A percentile compares a stretch with the other conserved stretches of the same genome.
Evolutionary conservation across 495 filamentous ascomycete species (phyloP).

Genomic region (Penicillium lagena): DNA sequence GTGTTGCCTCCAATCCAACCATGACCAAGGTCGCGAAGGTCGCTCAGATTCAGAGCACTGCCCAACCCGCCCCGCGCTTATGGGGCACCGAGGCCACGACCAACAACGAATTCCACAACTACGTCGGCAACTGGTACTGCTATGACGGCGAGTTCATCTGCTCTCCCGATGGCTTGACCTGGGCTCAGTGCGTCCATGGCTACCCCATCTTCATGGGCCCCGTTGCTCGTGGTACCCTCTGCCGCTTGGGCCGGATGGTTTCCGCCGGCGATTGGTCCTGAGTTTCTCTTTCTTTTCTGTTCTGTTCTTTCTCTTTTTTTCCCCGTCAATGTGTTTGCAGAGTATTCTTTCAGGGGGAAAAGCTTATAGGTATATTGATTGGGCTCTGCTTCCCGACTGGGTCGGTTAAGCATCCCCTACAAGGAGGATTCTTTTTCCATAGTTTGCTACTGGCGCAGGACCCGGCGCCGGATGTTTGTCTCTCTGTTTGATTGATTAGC

Average conservation of each 20-base stretch:
- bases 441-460: not conserved
- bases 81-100: conserved; percentile 6
- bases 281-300: not conserved
- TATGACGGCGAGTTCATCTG: conserved; percentile 29
- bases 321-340: too few relatives aligned
- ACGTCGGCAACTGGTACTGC: conserved; percentile 16
- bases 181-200: conserved; percentile 30
- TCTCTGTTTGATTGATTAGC: not conserved
- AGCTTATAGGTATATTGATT: not conserved
- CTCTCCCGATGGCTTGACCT: conserved; percentile 27
- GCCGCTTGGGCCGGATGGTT: conserved; percentile 27
- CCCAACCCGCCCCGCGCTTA: conserved; percentile 8
- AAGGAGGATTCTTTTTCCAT: not conserved
- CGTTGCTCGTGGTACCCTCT: conserved; percentile 34
- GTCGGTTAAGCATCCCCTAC: not conserved
- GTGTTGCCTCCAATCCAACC: not conserved
- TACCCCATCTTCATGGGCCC: conserved; percentile 31
- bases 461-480: not conserved
- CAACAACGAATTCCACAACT: conserved; percentile 10
- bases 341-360: too few relatives aligned
- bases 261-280: not conserved
- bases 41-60: conserved; percentile 6
- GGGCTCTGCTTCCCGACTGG: not conserved
- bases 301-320: not conserved
- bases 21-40: conserved; percentile 17